Base-by-base conservation (phyloP, 2,329 filamentous ascomycete genomes). In the Clarireedia homoeocarpa region DNA sequence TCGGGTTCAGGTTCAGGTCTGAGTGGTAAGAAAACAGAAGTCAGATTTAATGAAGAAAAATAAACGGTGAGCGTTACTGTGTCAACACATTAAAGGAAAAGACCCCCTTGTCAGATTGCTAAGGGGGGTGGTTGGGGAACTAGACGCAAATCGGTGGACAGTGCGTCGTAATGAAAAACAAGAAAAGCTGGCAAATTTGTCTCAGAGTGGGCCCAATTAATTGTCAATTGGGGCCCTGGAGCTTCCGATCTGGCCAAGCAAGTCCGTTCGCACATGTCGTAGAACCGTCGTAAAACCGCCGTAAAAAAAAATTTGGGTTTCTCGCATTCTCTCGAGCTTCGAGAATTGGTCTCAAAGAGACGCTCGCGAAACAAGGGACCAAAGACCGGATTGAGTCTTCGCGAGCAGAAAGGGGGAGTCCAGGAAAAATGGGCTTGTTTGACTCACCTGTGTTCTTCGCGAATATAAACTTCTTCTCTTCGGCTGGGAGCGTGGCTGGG, bases 401-500 rank as follows among this genome's bases (percentile, higher is more conserved):
- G 39, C 10, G 42, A 45, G 20, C 10, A 14, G 23, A 26, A 20
- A 46, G n/a, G 17, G 23, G 42, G 24, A 46, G 10, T 1, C 2
- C 12, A 3, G 14, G n/a, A 24, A 24, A 24, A 45, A 53, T 26
- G 24, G 40, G 49, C 36, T 4, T 44, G 27, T 27, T 45, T 48
- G 34, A 77, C 79, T 73, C 67, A 83, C 80, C 75, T 77, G 71
- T 71, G 72, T 63, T 82, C 76, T 69, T 83, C 76, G 63, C 71
- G 73, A 70, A 75, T 73, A 71, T 73, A 73, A 71, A 81, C 75
- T 64, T 77, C 75, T 70, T 69, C 66, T 62, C 77, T 77, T 2
- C 27, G n/a, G 76, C 77, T 34, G 30, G 30, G 30, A 4, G 30
- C 30, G 30, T 34, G 78, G 73, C 80, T 81, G 78, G 86, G 82